A percentile compares a stretch with the other conserved stretches of the same genome.
These are phyloP conservation scores for Salix koriyanagi DNA, from an alignment of 345 rosid genomes.

Conservation along the genomic window DNA sequence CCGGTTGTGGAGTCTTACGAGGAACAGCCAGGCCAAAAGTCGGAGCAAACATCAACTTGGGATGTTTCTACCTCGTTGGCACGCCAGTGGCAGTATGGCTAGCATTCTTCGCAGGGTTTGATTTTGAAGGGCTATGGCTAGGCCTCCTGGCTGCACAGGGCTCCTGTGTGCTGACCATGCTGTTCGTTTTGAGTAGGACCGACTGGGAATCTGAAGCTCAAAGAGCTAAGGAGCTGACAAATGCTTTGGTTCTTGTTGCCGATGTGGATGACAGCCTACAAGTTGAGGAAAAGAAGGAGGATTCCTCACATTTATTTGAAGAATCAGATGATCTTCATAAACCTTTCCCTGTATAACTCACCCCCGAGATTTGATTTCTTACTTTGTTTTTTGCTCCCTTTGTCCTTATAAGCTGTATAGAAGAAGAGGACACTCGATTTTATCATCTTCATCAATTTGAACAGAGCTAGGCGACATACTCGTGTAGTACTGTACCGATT, in stretches of 20 bases:
- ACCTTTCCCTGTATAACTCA: slow-evolving; percentile 18
- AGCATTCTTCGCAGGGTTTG: slow-evolving; percentile 47
- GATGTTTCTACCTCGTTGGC: slow-evolving; percentile 79
- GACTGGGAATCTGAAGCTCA: slow-evolving; percentile 62
- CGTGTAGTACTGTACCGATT: background rate
- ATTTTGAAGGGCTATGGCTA: slow-evolving; percentile 75
- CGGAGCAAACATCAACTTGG: slow-evolving; percentile 77
- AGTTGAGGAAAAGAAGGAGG: slow-evolving; percentile 30
- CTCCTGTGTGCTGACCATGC: slow-evolving; percentile 61
- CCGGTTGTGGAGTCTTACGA: slow-evolving; percentile 74
- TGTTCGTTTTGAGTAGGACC: slow-evolving; percentile 50
- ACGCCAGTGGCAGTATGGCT: slow-evolving; percentile 78
- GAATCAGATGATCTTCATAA: slow-evolving; percentile 17
- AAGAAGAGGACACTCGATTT: background rate
- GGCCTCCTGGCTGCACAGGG: slow-evolving; percentile 87
- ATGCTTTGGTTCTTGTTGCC: background rate
- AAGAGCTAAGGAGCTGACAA: slow-evolving; percentile 55
- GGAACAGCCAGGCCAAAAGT: slow-evolving; percentile 80
- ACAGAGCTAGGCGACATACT: background rate
- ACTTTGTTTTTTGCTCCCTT: background rate
- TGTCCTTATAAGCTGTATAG: slow-evolving; percentile 14
- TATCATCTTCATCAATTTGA: background rate
- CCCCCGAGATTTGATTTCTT: background rate
- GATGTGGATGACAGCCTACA: slow-evolving; percentile 29
- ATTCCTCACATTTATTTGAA: slow-evolving; percentile 23